Percentiles rank a stretch among this genome's conserved stretches.
These are phyloP conservation scores for Coemansia nantahalensis DNA, from an alignment of 192 early-diverging fungal genomes.

Conservation along the genomic window DNA sequence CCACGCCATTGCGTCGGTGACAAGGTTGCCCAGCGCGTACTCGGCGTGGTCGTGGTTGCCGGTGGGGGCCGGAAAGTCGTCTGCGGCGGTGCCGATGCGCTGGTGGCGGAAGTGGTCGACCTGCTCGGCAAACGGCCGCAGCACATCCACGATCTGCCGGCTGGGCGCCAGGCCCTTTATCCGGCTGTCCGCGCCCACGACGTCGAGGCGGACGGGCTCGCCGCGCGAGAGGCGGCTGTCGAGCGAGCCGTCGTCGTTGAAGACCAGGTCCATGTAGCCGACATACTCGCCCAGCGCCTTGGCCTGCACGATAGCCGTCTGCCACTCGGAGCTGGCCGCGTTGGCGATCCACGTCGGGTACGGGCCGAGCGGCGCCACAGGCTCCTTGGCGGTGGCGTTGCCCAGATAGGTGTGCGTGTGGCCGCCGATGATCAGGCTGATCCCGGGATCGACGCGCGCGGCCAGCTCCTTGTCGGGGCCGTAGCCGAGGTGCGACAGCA, in stretches of 20 bases:
- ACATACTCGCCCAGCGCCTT: conserved; percentile 67
- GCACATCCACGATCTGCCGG: not conserved
- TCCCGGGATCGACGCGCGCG: conserved; percentile 52
- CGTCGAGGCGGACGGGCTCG: conserved; percentile 58
- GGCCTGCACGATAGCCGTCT: conserved; percentile 74
- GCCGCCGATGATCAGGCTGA: conserved; percentile 70
- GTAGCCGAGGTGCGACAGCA: conserved; percentile 75
- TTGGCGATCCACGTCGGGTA: conserved; percentile 66
- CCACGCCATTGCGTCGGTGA: conserved; percentile 64
- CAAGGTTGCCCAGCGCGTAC: conserved; percentile 62
- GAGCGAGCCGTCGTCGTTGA: conserved; percentile 61
- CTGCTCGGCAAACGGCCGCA: conserved; percentile 20
- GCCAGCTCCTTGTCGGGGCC: conserved; percentile 63
- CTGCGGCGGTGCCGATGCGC: conserved; percentile 47
- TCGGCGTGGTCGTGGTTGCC: conserved; percentile 53
- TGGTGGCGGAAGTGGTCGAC: conserved; percentile 25
- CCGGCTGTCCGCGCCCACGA: conserved; percentile 50
- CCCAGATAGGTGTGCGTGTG: conserved; percentile 71
- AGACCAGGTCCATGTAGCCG: conserved; percentile 62
- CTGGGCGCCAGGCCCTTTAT: conserved; percentile 47
- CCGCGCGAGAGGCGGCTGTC: conserved; percentile 55
- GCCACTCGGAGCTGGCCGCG: conserved; percentile 56
- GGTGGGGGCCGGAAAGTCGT: conserved; percentile 36
- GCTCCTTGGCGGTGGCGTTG: not conserved
- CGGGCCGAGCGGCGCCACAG: conserved; percentile 41